Base-by-base conservation (phyloP, 163 green algal genomes). In the Scenedesmus sp. region DNA sequence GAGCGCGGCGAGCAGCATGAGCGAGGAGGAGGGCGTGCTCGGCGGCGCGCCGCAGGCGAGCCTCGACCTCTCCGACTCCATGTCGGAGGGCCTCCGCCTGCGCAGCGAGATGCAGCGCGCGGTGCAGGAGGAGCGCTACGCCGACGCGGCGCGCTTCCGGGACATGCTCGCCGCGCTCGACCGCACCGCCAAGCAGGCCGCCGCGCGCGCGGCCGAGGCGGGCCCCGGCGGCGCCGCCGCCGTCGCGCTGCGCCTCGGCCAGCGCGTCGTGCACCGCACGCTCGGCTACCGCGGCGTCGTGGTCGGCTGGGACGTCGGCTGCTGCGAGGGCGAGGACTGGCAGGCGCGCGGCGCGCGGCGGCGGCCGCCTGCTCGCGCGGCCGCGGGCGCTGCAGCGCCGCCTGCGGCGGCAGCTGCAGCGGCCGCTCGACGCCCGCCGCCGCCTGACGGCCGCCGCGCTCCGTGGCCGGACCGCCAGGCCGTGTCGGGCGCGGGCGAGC, bases 291-390 rank as follows among this genome's bases (percentile, higher is more conserved):
- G 93, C 34, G 92, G 89, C 13, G 86, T 96, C 36, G 76, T 97
- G 9, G 90, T 88, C 42, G 92, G 92, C 31, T 96, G 89, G 90
- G 92, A 97, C 78, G 62, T 87, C 1, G 58, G 50, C 29, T 97
- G 92, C 82, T 96, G 77, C n/a, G 84, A 89, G 60, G 75, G 86
- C 56, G 80, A 82, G 24, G 82, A 87, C 62, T 92, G 89, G 89
- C 78, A 90, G 51, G 86, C 89, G 26, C 28, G 7, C 79, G 86
- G 29, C 33, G 58, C 17, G 36, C 60, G 51, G 67, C 33, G 28
- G 67, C 26, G 14, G 58, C 31, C 34, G 9, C 4, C 4, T 7
- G 17, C 18, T 57, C 11, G 17, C 18, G 50, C 18, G 50, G 50
- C 18, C 11, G 50, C 18, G 50, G 50, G 6, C 11, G 50, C 20